Evolutionary conservation across 768 basidiomycete genomes (phyloP).

Genomic region (Termitomyces titanicus): DNA sequence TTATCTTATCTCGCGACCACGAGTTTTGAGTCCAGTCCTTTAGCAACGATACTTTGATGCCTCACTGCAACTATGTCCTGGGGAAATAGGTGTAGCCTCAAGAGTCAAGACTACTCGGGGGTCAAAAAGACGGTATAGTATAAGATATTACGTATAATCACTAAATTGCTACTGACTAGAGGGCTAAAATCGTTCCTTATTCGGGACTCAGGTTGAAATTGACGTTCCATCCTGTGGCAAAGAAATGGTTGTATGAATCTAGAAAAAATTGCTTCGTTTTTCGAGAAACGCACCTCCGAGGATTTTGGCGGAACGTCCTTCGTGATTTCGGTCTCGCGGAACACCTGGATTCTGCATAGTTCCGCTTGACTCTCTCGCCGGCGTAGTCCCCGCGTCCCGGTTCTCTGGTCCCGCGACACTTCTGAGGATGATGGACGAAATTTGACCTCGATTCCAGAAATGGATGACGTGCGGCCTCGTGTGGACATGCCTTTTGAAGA

Average conservation of each 20-base stretch:
- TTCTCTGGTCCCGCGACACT: neutral
- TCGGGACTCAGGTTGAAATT: neutral
- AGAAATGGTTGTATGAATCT: no score
- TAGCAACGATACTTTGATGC: no score
- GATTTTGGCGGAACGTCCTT: neutral
- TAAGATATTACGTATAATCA: no score
- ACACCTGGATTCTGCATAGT: slow-evolving; percentile 3
- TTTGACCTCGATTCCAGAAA: slow-evolving; percentile 5
- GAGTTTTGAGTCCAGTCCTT: no score
- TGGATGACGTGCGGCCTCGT: neutral
- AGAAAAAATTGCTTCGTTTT: neutral
- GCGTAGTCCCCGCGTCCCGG: neutral
- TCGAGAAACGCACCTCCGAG: neutral
- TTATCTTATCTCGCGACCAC: no score
- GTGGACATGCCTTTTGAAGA: slow-evolving; percentile 2
- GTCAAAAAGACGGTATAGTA: no score
- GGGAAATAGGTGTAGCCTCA: no score
- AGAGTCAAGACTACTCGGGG: no score
- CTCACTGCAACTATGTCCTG: no score
- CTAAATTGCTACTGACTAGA: no score
- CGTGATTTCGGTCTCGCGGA: slow-evolving; percentile 4
- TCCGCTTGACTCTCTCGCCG: neutral
- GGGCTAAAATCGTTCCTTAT: neutral
- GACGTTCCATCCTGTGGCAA: neutral
- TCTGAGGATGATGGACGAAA: neutral